A percentile compares a stretch with the other conserved stretches of the same genome.
Conservation (phyloP, 139 green algal genomes). For the Chlamydomonas schloesseri region DNA sequence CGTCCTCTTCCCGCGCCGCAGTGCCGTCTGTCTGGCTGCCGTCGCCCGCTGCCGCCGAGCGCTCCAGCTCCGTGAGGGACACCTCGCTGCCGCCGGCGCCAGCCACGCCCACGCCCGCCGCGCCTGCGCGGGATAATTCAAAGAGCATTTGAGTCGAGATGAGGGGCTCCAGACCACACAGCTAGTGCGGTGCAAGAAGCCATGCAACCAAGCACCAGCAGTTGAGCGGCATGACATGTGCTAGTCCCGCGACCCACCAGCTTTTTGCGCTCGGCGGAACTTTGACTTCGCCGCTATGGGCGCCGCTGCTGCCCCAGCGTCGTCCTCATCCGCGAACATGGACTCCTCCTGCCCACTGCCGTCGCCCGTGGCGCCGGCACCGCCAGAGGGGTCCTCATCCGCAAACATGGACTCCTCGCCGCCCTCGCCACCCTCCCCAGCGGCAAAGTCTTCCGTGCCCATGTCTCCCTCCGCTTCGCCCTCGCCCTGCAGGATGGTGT, state of each 20-base stretch:
- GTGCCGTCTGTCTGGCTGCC: not conserved
- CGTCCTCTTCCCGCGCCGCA: not conserved
- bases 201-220: not conserved
- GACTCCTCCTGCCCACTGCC: not conserved
- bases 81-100: constrained; percentile 8
- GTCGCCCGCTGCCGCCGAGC: not conserved
- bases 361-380: not conserved
- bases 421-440: not conserved
- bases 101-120: not conserved
- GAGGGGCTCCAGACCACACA: too few species aligned
- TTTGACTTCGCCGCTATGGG: constrained; percentile 5
- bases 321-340: constrained; percentile 32
- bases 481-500: not conserved
- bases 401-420: constrained; percentile 34
- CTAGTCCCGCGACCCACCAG: constrained; percentile 2
- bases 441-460: constrained; percentile 29
- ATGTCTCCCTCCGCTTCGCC: not conserved
- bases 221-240: too few species aligned
- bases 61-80: constrained; percentile 26
- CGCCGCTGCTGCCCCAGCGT: not conserved
- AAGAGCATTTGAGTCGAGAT: too few species aligned
- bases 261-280: constrained; percentile 33
- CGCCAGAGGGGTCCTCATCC: not conserved
- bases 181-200: too few species aligned
- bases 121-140: not conserved